Evolutionary conservation across 371 early-diverging fungal species (phyloP).

Genomic region (Mortierella sp.): DNA sequence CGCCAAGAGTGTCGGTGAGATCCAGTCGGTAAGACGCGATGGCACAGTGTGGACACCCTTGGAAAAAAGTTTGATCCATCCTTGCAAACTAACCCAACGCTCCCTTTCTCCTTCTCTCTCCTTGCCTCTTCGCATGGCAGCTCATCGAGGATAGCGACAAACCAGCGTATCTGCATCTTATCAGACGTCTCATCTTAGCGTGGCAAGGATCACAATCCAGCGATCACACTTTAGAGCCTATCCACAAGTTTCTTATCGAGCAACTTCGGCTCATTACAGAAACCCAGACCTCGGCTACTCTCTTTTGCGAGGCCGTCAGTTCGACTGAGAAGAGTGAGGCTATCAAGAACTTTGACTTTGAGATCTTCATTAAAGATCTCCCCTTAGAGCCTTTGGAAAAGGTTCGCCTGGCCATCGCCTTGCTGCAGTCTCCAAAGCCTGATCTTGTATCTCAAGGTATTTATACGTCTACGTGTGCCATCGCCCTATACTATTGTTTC

Average conservation of each 20-base stretch:
- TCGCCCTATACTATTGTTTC: too few species aligned
- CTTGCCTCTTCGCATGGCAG: too few species aligned
- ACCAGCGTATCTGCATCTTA: conserved; percentile 64
- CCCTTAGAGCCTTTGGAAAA: conserved; percentile 59
- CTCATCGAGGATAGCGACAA: conserved; percentile 68
- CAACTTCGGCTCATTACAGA: conserved; percentile 54
- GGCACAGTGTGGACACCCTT: not conserved
- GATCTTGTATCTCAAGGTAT: conserved; percentile 63
- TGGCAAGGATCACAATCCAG: conserved; percentile 30
- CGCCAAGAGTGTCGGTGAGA: conserved; percentile 60
- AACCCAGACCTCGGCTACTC: conserved; percentile 53
- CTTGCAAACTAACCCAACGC: too few species aligned
- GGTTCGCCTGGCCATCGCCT: conserved; percentile 56
- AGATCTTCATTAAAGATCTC: conserved; percentile 56
- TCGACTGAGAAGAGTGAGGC: conserved; percentile 58
- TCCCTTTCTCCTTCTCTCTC: too few species aligned
- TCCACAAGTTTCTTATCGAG: conserved; percentile 62
- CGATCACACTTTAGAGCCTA: conserved; percentile 52
- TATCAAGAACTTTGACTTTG: conserved; percentile 57
- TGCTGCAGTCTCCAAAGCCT: conserved; percentile 57
- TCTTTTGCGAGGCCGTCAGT: conserved; percentile 61
- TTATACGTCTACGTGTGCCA: not conserved
- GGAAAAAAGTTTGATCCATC: not conserved
- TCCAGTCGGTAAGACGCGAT: conserved; percentile 58
- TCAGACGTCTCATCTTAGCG: conserved; percentile 61